Percentiles rank a stretch among this genome's conserved stretches.
These are phyloP conservation scores for Stygiomarasmius scandens DNA, from an alignment of 1,284 basidiomycete genomes.

Conservation along the genomic window DNA sequence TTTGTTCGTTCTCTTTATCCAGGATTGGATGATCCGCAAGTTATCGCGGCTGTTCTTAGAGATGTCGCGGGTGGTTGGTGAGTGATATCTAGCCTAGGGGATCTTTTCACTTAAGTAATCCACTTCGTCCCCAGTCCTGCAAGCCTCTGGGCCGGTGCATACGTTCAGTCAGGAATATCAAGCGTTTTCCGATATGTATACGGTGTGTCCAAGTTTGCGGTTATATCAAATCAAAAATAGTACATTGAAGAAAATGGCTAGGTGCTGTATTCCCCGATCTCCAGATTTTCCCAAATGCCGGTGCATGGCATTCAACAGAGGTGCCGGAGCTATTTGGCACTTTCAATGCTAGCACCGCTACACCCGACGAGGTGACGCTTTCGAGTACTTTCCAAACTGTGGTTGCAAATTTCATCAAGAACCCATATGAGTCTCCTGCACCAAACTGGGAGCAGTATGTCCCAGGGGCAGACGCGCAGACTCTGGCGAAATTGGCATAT, in stretches of 20 bases:
- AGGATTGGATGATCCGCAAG: slow-evolving; percentile 11
- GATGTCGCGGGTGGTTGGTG: slow-evolving; percentile 17
- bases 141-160: slow-evolving; percentile 18
- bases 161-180: slow-evolving; percentile 16
- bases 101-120: too few species aligned
- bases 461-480: slow-evolving; percentile 5
- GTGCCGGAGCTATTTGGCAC: slow-evolving; percentile 22
- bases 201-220: slow-evolving; percentile 1
- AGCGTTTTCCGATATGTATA: slow-evolving; percentile 21
- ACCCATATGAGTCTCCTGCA: slow-evolving; percentile 20
- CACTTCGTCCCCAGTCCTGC: slow-evolving; percentile 13
- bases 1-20: slow-evolving; percentile 18
- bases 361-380: slow-evolving; percentile 13
- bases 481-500: slow-evolving; percentile 21
- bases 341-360: slow-evolving; percentile 17
- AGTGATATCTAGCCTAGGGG: background rate
- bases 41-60: slow-evolving; percentile 15
- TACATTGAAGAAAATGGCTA: too few species aligned
- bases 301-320: slow-evolving; percentile 22
- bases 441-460: slow-evolving; percentile 19
- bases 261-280: slow-evolving; percentile 21
- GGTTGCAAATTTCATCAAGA: slow-evolving; percentile 21
- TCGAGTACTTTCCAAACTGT: slow-evolving; percentile 22
- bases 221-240: too few species aligned
- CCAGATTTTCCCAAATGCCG: slow-evolving; percentile 19